A percentile compares a stretch with the other conserved stretches of the same genome.
phyloP scores from a whole-genome alignment of 2,329 filamentous ascomycete genomes.

The Hortaea sp. region DNA sequence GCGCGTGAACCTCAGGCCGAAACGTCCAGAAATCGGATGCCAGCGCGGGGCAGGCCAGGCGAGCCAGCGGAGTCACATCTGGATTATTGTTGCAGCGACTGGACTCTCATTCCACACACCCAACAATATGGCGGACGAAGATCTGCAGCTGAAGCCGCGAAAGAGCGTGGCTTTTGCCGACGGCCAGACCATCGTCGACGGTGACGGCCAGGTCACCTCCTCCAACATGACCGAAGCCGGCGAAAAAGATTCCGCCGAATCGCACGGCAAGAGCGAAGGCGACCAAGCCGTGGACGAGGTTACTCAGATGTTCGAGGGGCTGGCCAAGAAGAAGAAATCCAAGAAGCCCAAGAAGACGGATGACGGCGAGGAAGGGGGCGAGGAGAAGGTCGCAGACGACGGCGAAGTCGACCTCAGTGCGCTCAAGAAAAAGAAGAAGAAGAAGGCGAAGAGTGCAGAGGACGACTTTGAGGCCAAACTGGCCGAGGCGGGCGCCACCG shows the following conservation, averaged over 20 bases:
- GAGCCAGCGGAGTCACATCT: no score
- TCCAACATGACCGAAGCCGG: slow-evolving; percentile 57
- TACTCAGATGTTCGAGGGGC: slow-evolving; percentile 27
- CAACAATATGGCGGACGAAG: slow-evolving; percentile 40
- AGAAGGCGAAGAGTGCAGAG: slow-evolving; percentile 48
- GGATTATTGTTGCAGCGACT: neutral
- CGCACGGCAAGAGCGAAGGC: slow-evolving; percentile 46
- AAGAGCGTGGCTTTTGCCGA: slow-evolving; percentile 93
- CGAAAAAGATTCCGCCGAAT: slow-evolving; percentile 70
- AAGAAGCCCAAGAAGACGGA: slow-evolving; percentile 35
- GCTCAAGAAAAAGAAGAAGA: slow-evolving; percentile 86
- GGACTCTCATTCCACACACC: neutral
- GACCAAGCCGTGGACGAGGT: slow-evolving; percentile 25
- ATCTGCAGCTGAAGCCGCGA: slow-evolving; percentile 59
- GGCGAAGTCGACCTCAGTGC: slow-evolving; percentile 54
- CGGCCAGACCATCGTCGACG: slow-evolving; percentile 76
- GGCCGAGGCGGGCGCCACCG: slow-evolving; percentile 45
- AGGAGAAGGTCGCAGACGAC: slow-evolving; percentile 45
- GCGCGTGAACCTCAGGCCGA: no score
- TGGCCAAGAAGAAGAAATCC: slow-evolving; percentile 61
- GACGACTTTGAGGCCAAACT: slow-evolving; percentile 60
- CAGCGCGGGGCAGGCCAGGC: no score
- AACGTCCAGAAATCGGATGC: no score
- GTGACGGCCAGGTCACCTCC: slow-evolving; percentile 68
- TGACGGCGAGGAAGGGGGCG: slow-evolving; percentile 30